Evolutionary conservation across 169 alveolate species (phyloP).

Genomic region (Cryptosporidium andersoni): DNA sequence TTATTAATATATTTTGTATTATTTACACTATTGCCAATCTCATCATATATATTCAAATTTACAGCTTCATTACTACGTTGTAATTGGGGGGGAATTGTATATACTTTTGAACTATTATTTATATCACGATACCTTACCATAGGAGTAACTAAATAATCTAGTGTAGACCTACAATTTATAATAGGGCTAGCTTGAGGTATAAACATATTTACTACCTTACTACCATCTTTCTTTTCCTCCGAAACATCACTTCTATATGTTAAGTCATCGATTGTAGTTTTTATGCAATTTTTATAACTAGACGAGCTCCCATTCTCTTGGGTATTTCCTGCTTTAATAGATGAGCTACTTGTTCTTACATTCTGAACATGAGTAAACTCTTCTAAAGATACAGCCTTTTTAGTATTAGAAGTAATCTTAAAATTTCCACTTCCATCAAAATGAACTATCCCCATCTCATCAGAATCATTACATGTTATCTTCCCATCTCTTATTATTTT

Average conservation of each 20-base stretch:
- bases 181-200: slow-evolving; percentile 66
- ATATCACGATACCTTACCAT: slow-evolving; percentile 67
- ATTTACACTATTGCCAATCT: not conserved
- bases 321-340: too few species aligned
- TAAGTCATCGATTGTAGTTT: not conserved
- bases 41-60: slow-evolving; percentile 23
- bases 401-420: too few species aligned
- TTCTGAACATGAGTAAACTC: too few species aligned
- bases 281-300: not conserved
- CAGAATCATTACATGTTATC: too few species aligned
- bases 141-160: slow-evolving; percentile 61
- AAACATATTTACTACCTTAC: slow-evolving; percentile 2
- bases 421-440: too few species aligned
- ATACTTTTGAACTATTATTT: slow-evolving; percentile 34
- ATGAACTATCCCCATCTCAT: too few species aligned
- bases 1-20: not conserved
- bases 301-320: too few species aligned
- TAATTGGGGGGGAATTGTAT: slow-evolving; percentile 52
- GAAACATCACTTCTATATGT: not conserved
- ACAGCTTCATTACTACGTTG: slow-evolving; percentile 37
- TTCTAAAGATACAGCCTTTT: too few species aligned
- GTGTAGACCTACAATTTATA: slow-evolving; percentile 46
- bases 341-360: too few species aligned
- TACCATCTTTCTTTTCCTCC: not conserved
- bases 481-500: too few species aligned